Percentiles rank a stretch among this genome's conserved stretches.
These are phyloP conservation scores for Kuraishia capsulata DNA, from an alignment of 805 yeast genomes.

Conservation along the genomic window DNA sequence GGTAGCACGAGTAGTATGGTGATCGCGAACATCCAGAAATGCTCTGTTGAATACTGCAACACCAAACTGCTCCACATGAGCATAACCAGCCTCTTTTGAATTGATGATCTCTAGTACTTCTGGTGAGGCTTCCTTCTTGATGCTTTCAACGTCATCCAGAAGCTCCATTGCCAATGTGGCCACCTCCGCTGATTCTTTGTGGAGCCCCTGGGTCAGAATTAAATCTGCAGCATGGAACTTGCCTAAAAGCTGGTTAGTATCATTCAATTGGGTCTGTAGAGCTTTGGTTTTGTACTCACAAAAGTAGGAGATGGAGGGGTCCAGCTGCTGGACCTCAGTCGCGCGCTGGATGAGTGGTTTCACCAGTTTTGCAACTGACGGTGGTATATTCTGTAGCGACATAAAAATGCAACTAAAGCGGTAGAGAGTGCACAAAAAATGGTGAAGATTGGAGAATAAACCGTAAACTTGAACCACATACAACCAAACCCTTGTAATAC, in stretches of 20 bases:
- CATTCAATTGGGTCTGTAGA: too few relatives aligned
- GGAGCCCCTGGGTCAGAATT: slow-evolving; percentile 53
- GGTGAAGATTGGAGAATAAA: too few relatives aligned
- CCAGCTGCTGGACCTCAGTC: slow-evolving; percentile 42
- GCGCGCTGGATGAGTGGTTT: slow-evolving; percentile 45
- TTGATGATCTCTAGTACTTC: slow-evolving; percentile 38
- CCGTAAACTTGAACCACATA: too few relatives aligned
- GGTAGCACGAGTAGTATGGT: slow-evolving; percentile 33
- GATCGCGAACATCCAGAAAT: slow-evolving; percentile 35
- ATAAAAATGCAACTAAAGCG: too few relatives aligned
- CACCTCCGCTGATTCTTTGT: slow-evolving; percentile 42
- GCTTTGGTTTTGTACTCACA: too few relatives aligned
- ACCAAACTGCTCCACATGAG: slow-evolving; percentile 49
- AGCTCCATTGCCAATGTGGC: slow-evolving; percentile 53
- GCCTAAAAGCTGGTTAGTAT: too few relatives aligned
- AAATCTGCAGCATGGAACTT: slow-evolving; percentile 62
- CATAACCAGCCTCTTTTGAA: slow-evolving; percentile 50
- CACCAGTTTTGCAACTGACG: slow-evolving; percentile 23
- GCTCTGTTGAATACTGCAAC: slow-evolving; percentile 47
- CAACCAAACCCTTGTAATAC: too few relatives aligned
- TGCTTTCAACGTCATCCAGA: slow-evolving; percentile 61
- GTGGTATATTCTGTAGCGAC: slow-evolving; percentile 22
- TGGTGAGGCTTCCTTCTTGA: slow-evolving; percentile 31
- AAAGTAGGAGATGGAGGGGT: slow-evolving; percentile 67
- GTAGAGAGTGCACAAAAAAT: too few relatives aligned